Base-by-base conservation (phyloP, 2,329 filamentous ascomycete genomes). In the Ascosphaera aggregata region DNA sequence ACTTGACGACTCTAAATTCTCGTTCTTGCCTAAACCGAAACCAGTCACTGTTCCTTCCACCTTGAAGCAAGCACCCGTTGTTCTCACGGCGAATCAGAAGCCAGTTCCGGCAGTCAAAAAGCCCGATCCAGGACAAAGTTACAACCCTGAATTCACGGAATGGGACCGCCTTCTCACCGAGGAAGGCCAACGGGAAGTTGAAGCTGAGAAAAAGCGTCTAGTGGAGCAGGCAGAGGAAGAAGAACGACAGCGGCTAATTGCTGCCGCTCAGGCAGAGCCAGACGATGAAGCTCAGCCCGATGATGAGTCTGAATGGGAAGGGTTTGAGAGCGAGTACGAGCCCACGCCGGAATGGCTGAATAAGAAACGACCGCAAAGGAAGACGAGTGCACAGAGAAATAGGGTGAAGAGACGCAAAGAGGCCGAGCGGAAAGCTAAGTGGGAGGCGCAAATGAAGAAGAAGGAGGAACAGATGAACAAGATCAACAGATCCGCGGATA, bases 271-370 rank as follows among this genome's bases (percentile, higher is more conserved):
- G 47, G 22, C 22, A 27, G 22, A 27, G 22, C 22, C 22, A 11
- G 75, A 78, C 2, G 77, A 84, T 38, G 74, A 80, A 50, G 68
- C 71, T 44, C 71, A 73, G 54, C 86, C 72, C 64, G 82, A 91
- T 43, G 80, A 86, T 49, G 85, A 93, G 52, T 89, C 80, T 36
- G 84, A 80, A 11, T 94, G 84, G 82, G 86, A 85, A 55, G 80
- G 80, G 0, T 73, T 82, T 46, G 76, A 93, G 60, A 93, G 81
- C 53, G 84, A 74, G 47, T 69, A 69, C 53, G 69, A 81, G 41
- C 71, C 68, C 8, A 76, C 82, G 47, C 51, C 57, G 2, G 76
- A 80, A 44, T 62, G 69, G 51, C 59, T 73, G 39, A 74, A 71
- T 50, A 69, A 70, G 43, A 93, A 92, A 62, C 67, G 76, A 43